These are phyloP conservation scores for Babesia bovis DNA, from an alignment of 169 alveolate species.

Conservation along the genomic window DNA sequence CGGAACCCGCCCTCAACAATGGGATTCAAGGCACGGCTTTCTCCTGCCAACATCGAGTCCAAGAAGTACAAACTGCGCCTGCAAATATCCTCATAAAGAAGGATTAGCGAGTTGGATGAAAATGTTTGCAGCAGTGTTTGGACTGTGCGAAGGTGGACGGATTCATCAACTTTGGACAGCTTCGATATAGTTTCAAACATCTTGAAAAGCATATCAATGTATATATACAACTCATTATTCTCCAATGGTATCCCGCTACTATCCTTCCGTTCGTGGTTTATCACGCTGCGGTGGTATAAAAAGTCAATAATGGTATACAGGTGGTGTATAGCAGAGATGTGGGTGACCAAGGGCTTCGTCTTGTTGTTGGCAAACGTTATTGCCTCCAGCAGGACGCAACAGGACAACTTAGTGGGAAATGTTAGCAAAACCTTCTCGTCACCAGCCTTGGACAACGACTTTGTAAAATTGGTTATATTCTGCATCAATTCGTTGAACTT, in stretches of 20 bases:
- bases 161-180: conserved; percentile 19
- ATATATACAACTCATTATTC: conserved; percentile 20
- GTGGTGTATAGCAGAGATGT: conserved; percentile 31
- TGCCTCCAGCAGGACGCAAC: conserved; percentile 30
- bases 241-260: conserved; percentile 2
- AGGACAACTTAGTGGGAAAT: conserved; percentile 26
- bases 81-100: conserved; percentile 15
- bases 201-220: conserved; percentile 27
- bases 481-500: conserved; percentile 21
- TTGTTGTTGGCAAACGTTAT: conserved; percentile 23
- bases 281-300: conserved; percentile 6
- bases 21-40: conserved; percentile 11
- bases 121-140: conserved; percentile 32
- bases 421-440: conserved; percentile 26
- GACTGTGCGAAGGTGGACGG: conserved; percentile 37
- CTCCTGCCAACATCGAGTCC: conserved; percentile 8
- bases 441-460: conserved; percentile 6
- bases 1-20: conserved; percentile 38
- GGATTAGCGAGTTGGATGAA: conserved; percentile 17
- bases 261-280: neutral
- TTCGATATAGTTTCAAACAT: conserved; percentile 28
- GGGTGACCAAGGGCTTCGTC: conserved; percentile 36
- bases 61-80: conserved; percentile 14
- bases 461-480: neutral
- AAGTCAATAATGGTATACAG: conserved; percentile 29